phyloP scores from a whole-genome alignment of 148 eudicot genomes.

The Fagopyrum homotropicum region DNA sequence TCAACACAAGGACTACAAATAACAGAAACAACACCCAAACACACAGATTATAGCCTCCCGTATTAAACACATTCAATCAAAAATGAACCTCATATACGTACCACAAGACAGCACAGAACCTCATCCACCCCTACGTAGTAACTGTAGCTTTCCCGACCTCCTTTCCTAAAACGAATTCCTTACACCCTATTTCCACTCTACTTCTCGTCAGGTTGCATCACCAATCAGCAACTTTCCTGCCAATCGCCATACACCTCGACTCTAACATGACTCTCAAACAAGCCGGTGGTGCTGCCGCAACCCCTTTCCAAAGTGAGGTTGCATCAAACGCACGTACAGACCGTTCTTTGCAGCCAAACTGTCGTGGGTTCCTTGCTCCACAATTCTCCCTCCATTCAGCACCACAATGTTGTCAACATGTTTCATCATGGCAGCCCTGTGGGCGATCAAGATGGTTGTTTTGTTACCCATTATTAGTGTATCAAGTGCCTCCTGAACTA shows the following conservation, averaged over 20 bases:
- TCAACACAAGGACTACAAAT: not conserved
- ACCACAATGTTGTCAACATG: constrained; percentile 95
- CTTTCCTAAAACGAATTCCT: not conserved
- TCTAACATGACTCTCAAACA: not conserved
- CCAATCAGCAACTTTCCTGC: not conserved
- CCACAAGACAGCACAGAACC: not conserved
- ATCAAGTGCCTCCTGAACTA: constrained; percentile 96
- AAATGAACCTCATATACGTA: not conserved
- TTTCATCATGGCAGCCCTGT: constrained; percentile 96
- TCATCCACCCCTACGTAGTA: not conserved
- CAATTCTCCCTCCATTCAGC: constrained; percentile 89
- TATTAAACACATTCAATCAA: not conserved
- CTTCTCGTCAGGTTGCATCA: not conserved
- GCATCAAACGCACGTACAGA: constrained; percentile 89
- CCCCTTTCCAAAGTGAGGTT: constrained; percentile 90
- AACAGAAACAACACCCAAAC: not conserved
- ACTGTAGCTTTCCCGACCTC: not conserved
- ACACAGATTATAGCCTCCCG: not conserved
- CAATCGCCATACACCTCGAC: not conserved
- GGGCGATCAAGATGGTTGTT: constrained; percentile 86
- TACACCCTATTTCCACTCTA: not conserved
- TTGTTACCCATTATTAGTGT: constrained; percentile 92
- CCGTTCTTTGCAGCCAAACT: constrained; percentile 66
- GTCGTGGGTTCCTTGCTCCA: constrained; percentile 89
- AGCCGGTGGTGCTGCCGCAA: constrained; percentile 55